phyloP scores from a whole-genome alignment of 2,329 filamentous ascomycete species.

The Tolypocladium capitatum region DNA sequence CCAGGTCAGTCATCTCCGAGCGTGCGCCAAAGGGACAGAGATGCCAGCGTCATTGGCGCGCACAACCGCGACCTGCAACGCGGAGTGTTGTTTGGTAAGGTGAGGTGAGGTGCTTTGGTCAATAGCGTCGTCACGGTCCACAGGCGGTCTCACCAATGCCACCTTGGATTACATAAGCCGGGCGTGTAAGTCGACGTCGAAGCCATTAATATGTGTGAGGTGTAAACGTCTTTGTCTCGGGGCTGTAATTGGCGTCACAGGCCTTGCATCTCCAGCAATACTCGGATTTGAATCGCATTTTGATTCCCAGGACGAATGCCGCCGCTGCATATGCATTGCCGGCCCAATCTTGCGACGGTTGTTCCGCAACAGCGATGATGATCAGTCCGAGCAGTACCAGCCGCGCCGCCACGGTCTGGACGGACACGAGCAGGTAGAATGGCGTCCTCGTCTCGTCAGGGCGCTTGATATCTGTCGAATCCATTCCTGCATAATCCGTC shows the following conservation, averaged over 20 bases:
- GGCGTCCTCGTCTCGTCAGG: background rate
- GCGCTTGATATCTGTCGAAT: background rate
- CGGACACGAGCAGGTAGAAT: too few species aligned
- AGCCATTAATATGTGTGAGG: too few species aligned
- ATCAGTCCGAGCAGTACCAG: background rate
- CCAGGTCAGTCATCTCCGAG: slow-evolving; percentile 14
- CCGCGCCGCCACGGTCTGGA: too few species aligned
- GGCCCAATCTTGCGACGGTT: background rate
- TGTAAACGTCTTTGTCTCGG: background rate
- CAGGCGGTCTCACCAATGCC: too few species aligned
- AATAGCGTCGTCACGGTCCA: background rate
- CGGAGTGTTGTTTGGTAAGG: background rate
- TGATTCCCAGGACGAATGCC: too few species aligned
- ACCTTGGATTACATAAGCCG: background rate
- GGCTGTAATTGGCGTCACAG: background rate
- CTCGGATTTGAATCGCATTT: background rate
- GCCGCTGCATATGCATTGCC: background rate
- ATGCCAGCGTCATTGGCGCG: slow-evolving; percentile 10
- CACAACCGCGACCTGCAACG: background rate
- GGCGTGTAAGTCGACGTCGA: background rate
- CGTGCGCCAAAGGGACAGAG: slow-evolving; percentile 6
- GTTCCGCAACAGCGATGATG: background rate
- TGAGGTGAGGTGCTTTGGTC: background rate
- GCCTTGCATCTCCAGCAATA: background rate
- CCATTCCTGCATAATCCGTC: background rate